These are phyloP conservation scores for Colletotrichum chlorophyti DNA, from an alignment of 2,329 filamentous ascomycete species.

Conservation along the genomic window DNA sequence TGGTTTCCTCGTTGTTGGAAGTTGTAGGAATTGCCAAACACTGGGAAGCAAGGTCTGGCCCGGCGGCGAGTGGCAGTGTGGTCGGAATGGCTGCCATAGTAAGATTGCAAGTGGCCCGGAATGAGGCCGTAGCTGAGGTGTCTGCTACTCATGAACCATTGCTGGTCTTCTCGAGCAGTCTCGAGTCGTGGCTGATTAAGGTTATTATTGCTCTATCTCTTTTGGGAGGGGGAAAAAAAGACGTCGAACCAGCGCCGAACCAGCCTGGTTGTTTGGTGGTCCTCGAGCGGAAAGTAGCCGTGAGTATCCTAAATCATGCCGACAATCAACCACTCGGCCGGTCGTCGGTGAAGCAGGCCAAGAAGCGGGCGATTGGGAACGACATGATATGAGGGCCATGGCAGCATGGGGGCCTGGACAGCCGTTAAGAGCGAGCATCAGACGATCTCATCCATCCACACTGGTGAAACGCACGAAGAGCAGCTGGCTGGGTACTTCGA, in stretches of 20 bases:
- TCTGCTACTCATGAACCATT: neutral
- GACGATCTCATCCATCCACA: conserved; percentile 25
- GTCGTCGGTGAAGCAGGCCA: neutral
- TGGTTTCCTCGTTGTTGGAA: neutral
- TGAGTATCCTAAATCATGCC: neutral
- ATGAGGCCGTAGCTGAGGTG: conserved; percentile 13
- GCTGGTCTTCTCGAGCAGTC: neutral
- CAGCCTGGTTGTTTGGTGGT: neutral
- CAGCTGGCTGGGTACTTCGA: conserved; percentile 6
- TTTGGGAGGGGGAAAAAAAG: too few relatives aligned
- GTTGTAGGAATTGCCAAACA: neutral
- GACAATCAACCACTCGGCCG: conserved; percentile 6
- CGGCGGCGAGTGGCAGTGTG: conserved; percentile 4
- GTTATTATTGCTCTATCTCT: conserved; percentile 15
- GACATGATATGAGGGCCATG: conserved; percentile 20
- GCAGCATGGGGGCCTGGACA: neutral
- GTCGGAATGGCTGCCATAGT: neutral
- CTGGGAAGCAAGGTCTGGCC: conserved; percentile 8
- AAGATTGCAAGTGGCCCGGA: conserved; percentile 10
- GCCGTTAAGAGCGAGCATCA: conserved; percentile 16
- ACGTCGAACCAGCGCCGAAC: too few relatives aligned
- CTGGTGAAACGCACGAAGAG: conserved; percentile 21
- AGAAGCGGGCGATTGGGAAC: neutral
- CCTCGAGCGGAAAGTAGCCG: conserved; percentile 25
- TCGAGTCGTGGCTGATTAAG: conserved; percentile 20